Percentiles rank a stretch among this genome's conserved stretches.
phyloP scores from a whole-genome alignment of 2,329 filamentous ascomycete genomes.

The Aspergillus novofumigatus region DNA sequence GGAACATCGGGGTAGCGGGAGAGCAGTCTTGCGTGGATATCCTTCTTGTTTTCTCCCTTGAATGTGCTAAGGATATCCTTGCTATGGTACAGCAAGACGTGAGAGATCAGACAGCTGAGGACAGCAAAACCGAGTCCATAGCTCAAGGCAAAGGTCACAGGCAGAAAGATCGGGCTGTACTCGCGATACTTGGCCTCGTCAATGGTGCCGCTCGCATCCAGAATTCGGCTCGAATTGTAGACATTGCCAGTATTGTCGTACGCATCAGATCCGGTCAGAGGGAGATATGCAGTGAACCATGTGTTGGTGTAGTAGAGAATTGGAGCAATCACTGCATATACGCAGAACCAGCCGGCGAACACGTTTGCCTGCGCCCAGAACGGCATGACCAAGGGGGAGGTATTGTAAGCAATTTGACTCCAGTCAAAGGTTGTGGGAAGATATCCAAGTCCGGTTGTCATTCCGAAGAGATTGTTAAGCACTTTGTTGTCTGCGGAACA shows the following conservation, averaged over 20 bases:
- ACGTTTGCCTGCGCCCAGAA: conserved; percentile 39
- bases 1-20: conserved; percentile 32
- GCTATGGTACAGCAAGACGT: conserved; percentile 18
- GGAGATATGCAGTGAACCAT: conserved; percentile 27
- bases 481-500: conserved; percentile 32
- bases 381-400: conserved; percentile 24
- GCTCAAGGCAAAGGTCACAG: conserved; percentile 48
- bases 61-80: conserved; percentile 18
- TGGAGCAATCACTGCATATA: conserved; percentile 34
- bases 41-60: conserved; percentile 25
- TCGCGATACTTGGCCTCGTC: conserved; percentile 55
- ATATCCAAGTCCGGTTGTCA: conserved; percentile 42
- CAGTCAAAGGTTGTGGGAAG: conserved; percentile 51
- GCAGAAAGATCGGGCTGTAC: conserved; percentile 60
- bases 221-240: conserved; percentile 56
- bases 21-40: conserved; percentile 38
- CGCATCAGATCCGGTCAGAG: conserved; percentile 24
- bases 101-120: conserved; percentile 46
- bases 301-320: conserved; percentile 30
- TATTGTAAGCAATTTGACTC: conserved; percentile 36
- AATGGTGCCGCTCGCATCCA: conserved; percentile 49
- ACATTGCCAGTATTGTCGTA: conserved; percentile 44
- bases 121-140: conserved; percentile 61
- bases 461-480: conserved; percentile 41
- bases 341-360: conserved; percentile 34